Percentiles rank a stretch among this genome's conserved stretches.
phyloP scores from a whole-genome alignment of 2,329 filamentous ascomycete genomes.

The Curvularia lunata region DNA sequence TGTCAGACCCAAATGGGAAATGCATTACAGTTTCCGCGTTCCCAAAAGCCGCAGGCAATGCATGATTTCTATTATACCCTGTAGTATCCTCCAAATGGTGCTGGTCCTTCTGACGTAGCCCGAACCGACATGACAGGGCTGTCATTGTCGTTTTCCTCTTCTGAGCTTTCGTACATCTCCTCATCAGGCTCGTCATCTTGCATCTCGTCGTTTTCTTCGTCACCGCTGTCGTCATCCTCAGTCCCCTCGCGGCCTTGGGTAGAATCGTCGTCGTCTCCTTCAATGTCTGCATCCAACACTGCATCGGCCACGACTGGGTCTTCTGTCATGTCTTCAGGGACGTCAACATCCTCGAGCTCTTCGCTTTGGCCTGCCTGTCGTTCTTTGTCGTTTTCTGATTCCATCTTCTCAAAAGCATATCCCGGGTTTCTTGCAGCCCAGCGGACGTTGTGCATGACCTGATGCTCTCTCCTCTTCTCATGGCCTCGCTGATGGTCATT shows the following conservation, averaged over 20 bases:
- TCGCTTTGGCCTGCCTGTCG: constrained; percentile 17
- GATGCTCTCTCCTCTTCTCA: constrained; percentile 38
- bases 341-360: constrained; percentile 30
- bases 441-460: constrained; percentile 42
- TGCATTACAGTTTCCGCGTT: neutral
- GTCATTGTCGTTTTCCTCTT: constrained; percentile 25
- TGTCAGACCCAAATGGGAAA: neutral
- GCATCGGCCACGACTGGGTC: constrained; percentile 34
- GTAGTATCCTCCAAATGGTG: constrained; percentile 35
- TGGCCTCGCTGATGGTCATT: constrained; percentile 30
- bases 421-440: constrained; percentile 42
- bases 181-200: constrained; percentile 22
- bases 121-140: constrained; percentile 18
- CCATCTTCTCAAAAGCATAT: constrained; percentile 44
- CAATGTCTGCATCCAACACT: constrained; percentile 31
- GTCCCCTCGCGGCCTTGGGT: constrained; percentile 24
- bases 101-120: constrained; percentile 27
- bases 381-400: constrained; percentile 16
- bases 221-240: constrained; percentile 13
- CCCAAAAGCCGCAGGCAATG: too few relatives aligned
- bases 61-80: constrained; percentile 13
- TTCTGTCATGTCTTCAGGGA: constrained; percentile 43
- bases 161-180: constrained; percentile 24
- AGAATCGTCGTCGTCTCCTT: constrained; percentile 26
- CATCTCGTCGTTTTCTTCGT: constrained; percentile 24